Percentiles rank a stretch among this genome's conserved stretches.
Conservation (phyloP, 83 land plant genomes). For the Picea abies region DNA sequence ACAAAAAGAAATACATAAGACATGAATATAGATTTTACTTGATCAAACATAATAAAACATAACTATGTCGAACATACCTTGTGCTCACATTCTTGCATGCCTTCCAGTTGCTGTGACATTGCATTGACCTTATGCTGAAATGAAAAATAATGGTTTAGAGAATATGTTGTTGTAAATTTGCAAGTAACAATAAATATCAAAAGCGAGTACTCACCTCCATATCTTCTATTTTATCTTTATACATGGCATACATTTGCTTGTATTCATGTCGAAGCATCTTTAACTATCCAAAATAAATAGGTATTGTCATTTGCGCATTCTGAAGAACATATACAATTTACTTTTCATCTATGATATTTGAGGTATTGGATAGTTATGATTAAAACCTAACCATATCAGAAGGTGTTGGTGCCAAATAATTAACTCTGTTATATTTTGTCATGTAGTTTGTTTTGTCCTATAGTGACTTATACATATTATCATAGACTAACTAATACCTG, state of each 20-base stretch:
- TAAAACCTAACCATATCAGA: neutral
- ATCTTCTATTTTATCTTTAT: constrained; percentile 8
- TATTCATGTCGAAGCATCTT: constrained; percentile 11
- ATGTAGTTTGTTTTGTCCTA: too few species aligned
- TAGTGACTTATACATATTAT: too few species aligned
- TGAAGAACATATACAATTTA: neutral
- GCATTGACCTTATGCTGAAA: neutral
- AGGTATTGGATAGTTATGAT: neutral
- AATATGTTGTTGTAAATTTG: neutral
- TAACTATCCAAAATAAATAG: neutral
- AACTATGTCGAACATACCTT: neutral
- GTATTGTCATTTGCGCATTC: neutral
- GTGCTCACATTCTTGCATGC: neutral
- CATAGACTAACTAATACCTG: too few species aligned
- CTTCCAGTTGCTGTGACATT: neutral
- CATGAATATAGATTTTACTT: neutral
- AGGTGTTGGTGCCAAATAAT: neutral
- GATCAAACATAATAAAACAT: neutral
- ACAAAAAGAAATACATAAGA: neutral
- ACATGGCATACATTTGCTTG: constrained; percentile 19
- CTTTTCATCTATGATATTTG: neutral
- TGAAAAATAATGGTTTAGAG: neutral
- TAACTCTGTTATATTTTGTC: too few species aligned
- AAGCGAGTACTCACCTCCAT: neutral
- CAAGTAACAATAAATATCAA: constrained; percentile 1